Percentiles rank a stretch among this genome's conserved stretches.
Evolutionary conservation across 208 protist species (phyloP).

Genomic region (Vickermania spadyakhi): DNA sequence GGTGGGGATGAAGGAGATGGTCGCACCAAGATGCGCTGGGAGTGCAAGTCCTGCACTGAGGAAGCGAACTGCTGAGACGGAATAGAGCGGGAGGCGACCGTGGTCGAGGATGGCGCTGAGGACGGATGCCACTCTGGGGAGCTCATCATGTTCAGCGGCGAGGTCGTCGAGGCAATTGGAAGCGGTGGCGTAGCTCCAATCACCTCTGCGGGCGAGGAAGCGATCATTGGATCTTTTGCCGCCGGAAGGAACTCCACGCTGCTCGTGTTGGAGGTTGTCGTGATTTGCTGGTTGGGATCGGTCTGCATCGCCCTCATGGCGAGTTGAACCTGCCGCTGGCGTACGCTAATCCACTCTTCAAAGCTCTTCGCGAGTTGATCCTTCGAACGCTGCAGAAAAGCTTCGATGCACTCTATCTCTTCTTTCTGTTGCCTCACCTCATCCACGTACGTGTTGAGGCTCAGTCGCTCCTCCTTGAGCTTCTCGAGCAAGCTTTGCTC

Average conservation of each 20-base stretch:
- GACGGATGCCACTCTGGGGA: background rate
- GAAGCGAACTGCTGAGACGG: background rate
- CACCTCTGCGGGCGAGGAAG: no score
- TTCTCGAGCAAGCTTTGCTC: slow-evolving; percentile 29
- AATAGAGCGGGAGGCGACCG: background rate
- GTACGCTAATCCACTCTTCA: slow-evolving; percentile 71
- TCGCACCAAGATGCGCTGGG: no score
- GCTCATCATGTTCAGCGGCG: no score
- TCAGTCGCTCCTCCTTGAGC: slow-evolving; percentile 3
- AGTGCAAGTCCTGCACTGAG: background rate
- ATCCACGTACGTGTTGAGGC: background rate
- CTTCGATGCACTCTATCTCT: slow-evolving; percentile 78
- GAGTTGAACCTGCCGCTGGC: slow-evolving; percentile 49
- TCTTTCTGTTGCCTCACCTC: slow-evolving; percentile 39
- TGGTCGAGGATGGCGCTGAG: slow-evolving; percentile 4
- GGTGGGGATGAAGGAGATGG: no score
- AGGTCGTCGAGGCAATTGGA: no score
- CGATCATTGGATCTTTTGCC: no score
- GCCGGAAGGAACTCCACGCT: no score
- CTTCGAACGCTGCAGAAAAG: slow-evolving; percentile 76
- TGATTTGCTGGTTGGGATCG: no score
- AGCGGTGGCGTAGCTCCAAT: no score
- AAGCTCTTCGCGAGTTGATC: slow-evolving; percentile 79
- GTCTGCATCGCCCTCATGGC: background rate
- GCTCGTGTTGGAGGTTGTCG: no score